phyloP scores from a whole-genome alignment of 2,329 filamentous ascomycete genomes.

The Colletotrichum eremochloae region DNA sequence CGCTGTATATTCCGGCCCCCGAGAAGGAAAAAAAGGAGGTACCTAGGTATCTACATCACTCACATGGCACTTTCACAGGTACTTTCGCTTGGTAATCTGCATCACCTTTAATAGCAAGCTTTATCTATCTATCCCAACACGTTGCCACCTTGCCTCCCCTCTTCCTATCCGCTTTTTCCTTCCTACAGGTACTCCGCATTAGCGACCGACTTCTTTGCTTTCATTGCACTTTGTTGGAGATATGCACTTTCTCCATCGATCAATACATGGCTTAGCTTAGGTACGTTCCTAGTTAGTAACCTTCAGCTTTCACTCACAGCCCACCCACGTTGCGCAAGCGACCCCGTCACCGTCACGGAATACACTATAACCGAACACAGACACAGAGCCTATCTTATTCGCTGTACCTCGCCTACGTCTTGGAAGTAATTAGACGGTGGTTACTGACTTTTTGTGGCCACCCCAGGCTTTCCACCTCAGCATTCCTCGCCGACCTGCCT shows the following conservation, averaged over 20 bases:
- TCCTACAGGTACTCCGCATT: background rate
- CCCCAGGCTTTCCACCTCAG: slow-evolving; percentile 15
- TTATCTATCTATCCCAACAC: slow-evolving; percentile 13
- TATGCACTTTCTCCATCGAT: slow-evolving; percentile 21
- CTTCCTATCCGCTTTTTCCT: background rate
- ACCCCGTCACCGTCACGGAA: background rate
- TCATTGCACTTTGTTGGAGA: slow-evolving; percentile 28
- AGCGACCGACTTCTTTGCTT: slow-evolving; percentile 4
- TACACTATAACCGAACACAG: slow-evolving; percentile 7
- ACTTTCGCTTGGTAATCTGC: background rate
- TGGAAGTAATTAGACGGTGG: background rate
- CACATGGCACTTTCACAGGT: background rate
- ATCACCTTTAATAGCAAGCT: slow-evolving; percentile 5
- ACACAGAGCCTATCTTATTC: slow-evolving; percentile 8
- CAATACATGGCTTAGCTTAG: slow-evolving; percentile 27
- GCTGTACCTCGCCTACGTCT: background rate
- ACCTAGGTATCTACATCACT: background rate
- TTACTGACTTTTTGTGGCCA: slow-evolving; percentile 11
- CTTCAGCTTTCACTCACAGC: slow-evolving; percentile 6
- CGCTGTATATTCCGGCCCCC: background rate
- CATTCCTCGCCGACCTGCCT: background rate
- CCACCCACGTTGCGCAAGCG: slow-evolving; percentile 14
- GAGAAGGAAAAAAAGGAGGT: background rate
- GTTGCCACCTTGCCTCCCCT: background rate
- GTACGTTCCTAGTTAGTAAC: slow-evolving; percentile 12